Base-by-base conservation (phyloP, 768 basidiomycete species). In the Cantharellus anzutake region DNA sequence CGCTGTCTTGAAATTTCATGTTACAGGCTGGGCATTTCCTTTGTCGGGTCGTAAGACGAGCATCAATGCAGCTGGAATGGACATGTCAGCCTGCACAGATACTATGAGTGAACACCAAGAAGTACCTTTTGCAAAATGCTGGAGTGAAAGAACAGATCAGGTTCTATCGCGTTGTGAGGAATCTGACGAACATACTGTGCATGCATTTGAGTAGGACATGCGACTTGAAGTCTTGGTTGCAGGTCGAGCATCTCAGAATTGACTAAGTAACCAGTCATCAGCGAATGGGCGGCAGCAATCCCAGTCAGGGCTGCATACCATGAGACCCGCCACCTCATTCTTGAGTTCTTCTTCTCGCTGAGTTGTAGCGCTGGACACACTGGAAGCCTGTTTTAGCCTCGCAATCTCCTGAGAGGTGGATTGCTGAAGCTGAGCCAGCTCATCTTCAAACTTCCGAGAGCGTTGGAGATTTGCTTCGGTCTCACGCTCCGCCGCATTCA, bases 21-120 rank as follows among this genome's bases (percentile, higher is more conserved):
- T 84, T 83, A 68, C 93, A 98, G 3, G 84, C 82, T 34, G 92
- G 92, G 71, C 93, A 98, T 69, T 93, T 93, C 37, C 93, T 83
- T 68, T 96, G 92, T 61, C 93, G 81, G 14, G 86, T 91, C 37
- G 83, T 72, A 64, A 97, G 77, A 48, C 94, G 83, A n/a, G 82
- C 75, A 63, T 96, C 92, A 41, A 97, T 77, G 67, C 85, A 96
- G 59, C 38, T 72, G 65, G 38, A 67, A 67, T 35, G 35, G 35
- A 57, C 44, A 58, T 65, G 63, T 4, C 60, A 62, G 51, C 63
- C 67, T 5, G 60, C 58, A 4, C 59, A 63, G 55, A 64, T 63
- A 20, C 56, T 59, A 44, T 42, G 42, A 11, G 4, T n/a, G 56
- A 39, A 58, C 44, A 3, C 51, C 59, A 57, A 52, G 62, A 61